phyloP scores from a whole-genome alignment of 352 stramenopile species.

The Pythium grandisporangium region DNA sequence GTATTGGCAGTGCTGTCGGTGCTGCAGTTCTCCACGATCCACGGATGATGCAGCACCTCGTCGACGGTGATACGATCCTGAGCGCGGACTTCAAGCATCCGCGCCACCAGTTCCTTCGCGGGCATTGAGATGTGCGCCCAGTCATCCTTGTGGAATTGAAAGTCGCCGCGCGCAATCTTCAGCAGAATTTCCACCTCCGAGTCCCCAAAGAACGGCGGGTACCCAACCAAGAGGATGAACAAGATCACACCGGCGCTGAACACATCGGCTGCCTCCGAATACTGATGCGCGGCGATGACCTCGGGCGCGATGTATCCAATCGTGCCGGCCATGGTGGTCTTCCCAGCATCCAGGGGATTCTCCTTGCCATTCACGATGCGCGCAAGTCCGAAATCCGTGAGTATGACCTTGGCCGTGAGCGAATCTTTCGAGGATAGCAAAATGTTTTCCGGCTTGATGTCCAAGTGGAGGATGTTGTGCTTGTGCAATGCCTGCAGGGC shows the following conservation, averaged over 20 bases:
- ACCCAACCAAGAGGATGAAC: conserved; percentile 72
- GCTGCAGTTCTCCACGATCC: conserved; percentile 25
- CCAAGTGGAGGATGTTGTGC: conserved; percentile 73
- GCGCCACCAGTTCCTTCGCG: conserved; percentile 57
- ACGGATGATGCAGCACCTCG: conserved; percentile 51
- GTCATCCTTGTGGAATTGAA: conserved; percentile 53
- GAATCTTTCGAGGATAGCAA: conserved; percentile 36
- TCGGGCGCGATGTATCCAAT: conserved; percentile 77
- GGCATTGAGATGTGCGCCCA: conserved; percentile 44
- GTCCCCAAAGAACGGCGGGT: conserved; percentile 66
- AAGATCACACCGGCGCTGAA: conserved; percentile 78
- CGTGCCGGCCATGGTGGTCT: conserved; percentile 63
- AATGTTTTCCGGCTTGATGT: conserved; percentile 83
- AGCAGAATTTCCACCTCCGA: conserved; percentile 69
- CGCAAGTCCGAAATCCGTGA: conserved; percentile 70
- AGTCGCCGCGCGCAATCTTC: conserved; percentile 68
- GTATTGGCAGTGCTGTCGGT: conserved; percentile 10
- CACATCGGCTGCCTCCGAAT: conserved; percentile 60
- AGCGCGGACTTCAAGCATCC: conserved; percentile 65
- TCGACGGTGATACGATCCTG: conserved; percentile 67
- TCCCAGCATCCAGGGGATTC: conserved; percentile 48
- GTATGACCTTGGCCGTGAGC: conserved; percentile 48
- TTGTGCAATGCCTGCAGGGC: conserved; percentile 53
- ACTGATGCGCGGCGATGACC: conserved; percentile 55
- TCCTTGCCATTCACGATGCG: conserved; percentile 67